phyloP scores from a whole-genome alignment of 169 alveolate genomes.

The Cyclospora cayetanensis region DNA sequence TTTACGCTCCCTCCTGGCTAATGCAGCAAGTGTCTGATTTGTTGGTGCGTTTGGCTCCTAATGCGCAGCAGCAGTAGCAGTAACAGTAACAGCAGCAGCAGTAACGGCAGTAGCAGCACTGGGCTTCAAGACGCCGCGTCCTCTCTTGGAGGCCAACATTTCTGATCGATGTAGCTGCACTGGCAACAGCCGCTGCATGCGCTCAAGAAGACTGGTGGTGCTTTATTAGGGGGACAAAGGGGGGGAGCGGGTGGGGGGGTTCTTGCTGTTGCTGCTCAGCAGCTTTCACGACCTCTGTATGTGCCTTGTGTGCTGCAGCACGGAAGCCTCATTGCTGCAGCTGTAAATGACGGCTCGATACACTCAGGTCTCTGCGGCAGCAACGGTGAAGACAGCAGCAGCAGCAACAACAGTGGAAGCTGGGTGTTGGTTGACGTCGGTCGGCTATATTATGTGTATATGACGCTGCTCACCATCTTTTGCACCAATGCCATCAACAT shows the following conservation, averaged over 20 bases:
- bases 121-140: not conserved
- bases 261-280: not conserved
- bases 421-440: slow-evolving; percentile 36
- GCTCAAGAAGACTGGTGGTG: not conserved
- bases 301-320: not conserved
- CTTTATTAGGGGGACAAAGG: too few relatives aligned
- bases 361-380: not conserved
- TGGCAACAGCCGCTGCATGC: not conserved
- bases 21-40: not conserved
- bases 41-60: not conserved
- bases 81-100: not conserved
- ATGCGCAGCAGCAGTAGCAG: too few relatives aligned
- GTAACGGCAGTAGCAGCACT: not conserved
- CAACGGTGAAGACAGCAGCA: not conserved
- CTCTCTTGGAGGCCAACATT: not conserved
- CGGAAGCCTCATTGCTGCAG: not conserved
- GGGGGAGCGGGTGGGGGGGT: too few relatives aligned
- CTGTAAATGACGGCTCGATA: not conserved
- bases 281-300: not conserved
- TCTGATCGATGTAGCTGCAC: not conserved
- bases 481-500: slow-evolving; percentile 94
- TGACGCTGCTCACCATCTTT: slow-evolving; percentile 89
- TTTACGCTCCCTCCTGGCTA: not conserved
- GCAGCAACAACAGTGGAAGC: not conserved
- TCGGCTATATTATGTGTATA: slow-evolving; percentile 84